phyloP scores from a whole-genome alignment of 805 yeast genomes.

The Lipomyces lipofer region DNA sequence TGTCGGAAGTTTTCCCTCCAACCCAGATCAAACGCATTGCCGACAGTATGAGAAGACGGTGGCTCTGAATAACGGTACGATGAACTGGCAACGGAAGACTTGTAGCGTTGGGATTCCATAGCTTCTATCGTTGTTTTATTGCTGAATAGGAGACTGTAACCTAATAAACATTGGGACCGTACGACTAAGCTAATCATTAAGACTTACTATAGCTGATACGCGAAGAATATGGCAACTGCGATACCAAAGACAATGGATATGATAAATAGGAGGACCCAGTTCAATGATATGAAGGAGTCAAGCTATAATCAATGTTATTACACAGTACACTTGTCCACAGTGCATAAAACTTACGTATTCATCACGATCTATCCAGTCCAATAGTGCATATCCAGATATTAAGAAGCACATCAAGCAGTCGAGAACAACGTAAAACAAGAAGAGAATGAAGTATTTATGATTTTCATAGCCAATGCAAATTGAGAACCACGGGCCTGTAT shows the following conservation, averaged over 20 bases:
- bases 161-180: not conserved
- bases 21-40: slow-evolving; percentile 80
- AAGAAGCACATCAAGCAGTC: slow-evolving; percentile 49
- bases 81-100: slow-evolving; percentile 39
- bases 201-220: slow-evolving; percentile 44
- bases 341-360: slow-evolving; percentile 38
- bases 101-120: slow-evolving; percentile 43
- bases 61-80: slow-evolving; percentile 44
- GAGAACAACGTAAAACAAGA: slow-evolving; percentile 63
- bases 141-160: slow-evolving; percentile 51
- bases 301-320: slow-evolving; percentile 7
- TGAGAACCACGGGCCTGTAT: slow-evolving; percentile 83
- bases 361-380: slow-evolving; percentile 49
- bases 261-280: slow-evolving; percentile 60
- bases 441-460: slow-evolving; percentile 77
- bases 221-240: slow-evolving; percentile 58
- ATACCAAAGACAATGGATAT: slow-evolving; percentile 54
- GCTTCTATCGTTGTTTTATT: slow-evolving; percentile 84
- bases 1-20: slow-evolving; percentile 57
- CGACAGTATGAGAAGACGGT: slow-evolving; percentile 49
- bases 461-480: slow-evolving; percentile 83
- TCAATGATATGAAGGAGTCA: slow-evolving; percentile 52
- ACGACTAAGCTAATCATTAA: not conserved
- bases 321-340: not conserved
- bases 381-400: slow-evolving; percentile 47